These are phyloP conservation scores for Metschnikowia noctiluminum DNA, from an alignment of 805 yeast species.

Conservation along the genomic window DNA sequence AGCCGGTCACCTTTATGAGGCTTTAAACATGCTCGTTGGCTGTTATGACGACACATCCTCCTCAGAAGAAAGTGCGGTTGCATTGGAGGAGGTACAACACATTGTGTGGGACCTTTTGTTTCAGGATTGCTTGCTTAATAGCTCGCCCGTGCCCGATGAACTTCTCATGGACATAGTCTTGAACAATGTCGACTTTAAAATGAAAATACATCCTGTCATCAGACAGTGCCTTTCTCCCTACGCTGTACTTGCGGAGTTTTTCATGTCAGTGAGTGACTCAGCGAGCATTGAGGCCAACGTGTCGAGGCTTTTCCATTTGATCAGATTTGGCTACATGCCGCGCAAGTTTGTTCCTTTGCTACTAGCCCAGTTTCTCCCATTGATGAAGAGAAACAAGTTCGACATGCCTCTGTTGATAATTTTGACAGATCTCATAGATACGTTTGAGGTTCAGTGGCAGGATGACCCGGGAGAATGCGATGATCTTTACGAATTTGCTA, in stretches of 20 bases:
- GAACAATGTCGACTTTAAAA: slow-evolving; percentile 30
- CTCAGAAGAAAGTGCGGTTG: slow-evolving; percentile 21
- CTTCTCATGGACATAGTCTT: slow-evolving; percentile 49
- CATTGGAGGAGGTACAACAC: slow-evolving; percentile 45
- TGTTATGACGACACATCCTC: slow-evolving; percentile 46
- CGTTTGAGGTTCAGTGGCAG: slow-evolving; percentile 25
- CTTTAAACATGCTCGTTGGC: slow-evolving; percentile 59
- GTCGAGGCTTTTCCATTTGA: slow-evolving; percentile 48
- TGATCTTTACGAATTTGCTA: slow-evolving; percentile 29
- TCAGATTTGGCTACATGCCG: slow-evolving; percentile 44
- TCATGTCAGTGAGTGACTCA: slow-evolving; percentile 24
- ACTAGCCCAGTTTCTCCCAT: slow-evolving; percentile 46
- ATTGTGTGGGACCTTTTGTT: slow-evolving; percentile 59
- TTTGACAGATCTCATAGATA: slow-evolving; percentile 37
- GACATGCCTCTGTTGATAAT: slow-evolving; percentile 20
- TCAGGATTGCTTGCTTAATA: slow-evolving; percentile 54
- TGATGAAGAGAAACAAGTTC: slow-evolving; percentile 23
- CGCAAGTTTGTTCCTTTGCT: slow-evolving; percentile 47
- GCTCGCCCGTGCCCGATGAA: slow-evolving; percentile 54
- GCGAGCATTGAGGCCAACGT: slow-evolving; percentile 23
- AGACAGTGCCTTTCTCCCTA: slow-evolving; percentile 71
- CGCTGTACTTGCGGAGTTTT: slow-evolving; percentile 56
- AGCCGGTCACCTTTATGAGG: slow-evolving; percentile 58
- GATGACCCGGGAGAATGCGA: slow-evolving; percentile 30
- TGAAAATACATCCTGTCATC: slow-evolving; percentile 50